Conservation (phyloP, 768 basidiomycete genomes). For the Calvatia gigantea region DNA sequence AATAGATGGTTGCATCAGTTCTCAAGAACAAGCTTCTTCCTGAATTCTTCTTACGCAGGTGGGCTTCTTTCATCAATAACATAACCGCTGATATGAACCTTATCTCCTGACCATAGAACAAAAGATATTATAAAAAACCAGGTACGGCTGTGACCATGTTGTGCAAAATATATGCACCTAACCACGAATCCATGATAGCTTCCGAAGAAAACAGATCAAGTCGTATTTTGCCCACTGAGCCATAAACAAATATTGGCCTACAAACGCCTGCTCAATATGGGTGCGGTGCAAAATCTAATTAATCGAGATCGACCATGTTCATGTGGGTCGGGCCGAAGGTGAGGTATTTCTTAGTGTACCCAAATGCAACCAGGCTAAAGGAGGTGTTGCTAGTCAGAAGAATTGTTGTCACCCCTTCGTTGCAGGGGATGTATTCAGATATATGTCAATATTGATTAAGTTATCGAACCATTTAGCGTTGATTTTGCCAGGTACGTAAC, state of each 20-base stretch:
- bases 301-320: conserved; percentile 68
- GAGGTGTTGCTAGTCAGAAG: conserved; percentile 30
- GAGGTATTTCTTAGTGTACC: conserved; percentile 17
- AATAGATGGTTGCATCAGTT: conserved; percentile 55
- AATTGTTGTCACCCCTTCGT: conserved; percentile 43
- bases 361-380: conserved; percentile 7
- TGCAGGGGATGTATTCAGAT: conserved; percentile 69
- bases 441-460: conserved; percentile 80
- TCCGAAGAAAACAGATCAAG: conserved; percentile 84
- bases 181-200: conserved; percentile 42
- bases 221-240: conserved; percentile 92
- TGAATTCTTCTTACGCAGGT: conserved; percentile 81
- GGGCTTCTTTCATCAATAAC: conserved; percentile 6
- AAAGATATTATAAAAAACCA: conserved; percentile 75
- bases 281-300: conserved; percentile 68
- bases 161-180: background rate
- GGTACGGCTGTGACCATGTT: conserved; percentile 27
- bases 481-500: conserved; percentile 68
- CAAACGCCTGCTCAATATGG: conserved; percentile 60
- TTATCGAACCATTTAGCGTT: conserved; percentile 86
- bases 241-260: conserved; percentile 68
- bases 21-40: conserved; percentile 73
- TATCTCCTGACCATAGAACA: conserved; percentile 40
- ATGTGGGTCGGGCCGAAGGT: conserved; percentile 65
- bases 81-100: background rate